A percentile compares a stretch with the other conserved stretches of the same genome.
Conservation (phyloP, 257 asterid species). For the Lavandula angustifolia region DNA sequence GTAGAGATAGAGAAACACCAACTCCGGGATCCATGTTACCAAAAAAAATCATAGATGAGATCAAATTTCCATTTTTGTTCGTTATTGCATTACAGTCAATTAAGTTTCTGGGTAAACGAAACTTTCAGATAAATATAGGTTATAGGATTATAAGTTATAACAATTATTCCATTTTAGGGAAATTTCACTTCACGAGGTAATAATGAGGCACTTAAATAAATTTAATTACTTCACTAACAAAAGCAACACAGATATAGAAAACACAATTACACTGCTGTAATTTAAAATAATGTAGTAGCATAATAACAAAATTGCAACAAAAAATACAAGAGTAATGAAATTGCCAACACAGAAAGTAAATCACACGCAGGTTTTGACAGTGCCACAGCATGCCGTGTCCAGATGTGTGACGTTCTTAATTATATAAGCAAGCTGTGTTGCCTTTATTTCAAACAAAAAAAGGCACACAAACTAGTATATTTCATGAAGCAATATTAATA, state of each 20-base stretch:
- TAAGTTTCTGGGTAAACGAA: background rate
- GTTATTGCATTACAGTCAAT: background rate
- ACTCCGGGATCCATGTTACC: background rate
- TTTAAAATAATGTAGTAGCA: background rate
- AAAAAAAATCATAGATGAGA: background rate
- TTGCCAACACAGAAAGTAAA: background rate
- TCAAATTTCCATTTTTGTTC: slow-evolving; percentile 9
- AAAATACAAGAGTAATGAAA: background rate
- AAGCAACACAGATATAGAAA: background rate
- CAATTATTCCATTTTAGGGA: background rate
- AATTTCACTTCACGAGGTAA: slow-evolving; percentile 1
- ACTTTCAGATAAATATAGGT: background rate
- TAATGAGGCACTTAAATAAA: background rate
- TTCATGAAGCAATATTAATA: background rate
- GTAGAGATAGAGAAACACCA: background rate
- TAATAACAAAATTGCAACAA: background rate
- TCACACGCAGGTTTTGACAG: background rate
- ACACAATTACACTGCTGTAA: background rate
- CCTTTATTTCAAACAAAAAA: background rate
- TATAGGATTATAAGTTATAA: background rate
- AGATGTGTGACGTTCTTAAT: background rate
- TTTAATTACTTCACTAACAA: background rate
- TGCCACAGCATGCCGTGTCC: background rate
- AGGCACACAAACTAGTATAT: background rate
- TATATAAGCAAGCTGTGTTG: background rate